Percentiles rank a stretch among this genome's conserved stretches.
Conservation (phyloP, 768 basidiomycete species). For the Boletellus sp. region DNA sequence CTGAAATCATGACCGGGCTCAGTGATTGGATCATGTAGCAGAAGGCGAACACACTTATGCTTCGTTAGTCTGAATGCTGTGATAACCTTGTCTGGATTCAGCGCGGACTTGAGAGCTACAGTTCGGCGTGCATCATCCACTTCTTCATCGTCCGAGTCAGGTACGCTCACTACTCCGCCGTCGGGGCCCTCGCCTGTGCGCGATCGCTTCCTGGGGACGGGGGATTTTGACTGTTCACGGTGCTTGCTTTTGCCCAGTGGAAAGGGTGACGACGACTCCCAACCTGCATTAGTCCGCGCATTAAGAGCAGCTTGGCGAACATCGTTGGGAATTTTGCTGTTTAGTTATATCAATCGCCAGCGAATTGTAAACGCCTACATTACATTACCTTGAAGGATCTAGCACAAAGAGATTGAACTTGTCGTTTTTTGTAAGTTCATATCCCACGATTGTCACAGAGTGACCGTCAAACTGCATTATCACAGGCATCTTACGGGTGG, state of each 20-base stretch:
- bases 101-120: neutral
- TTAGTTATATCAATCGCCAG: neutral
- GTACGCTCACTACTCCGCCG: conserved; percentile 25
- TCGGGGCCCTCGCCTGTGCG: conserved; percentile 22
- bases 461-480: conserved; percentile 83
- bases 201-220: conserved; percentile 28
- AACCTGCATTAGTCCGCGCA: neutral
- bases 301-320: conserved; percentile 23
- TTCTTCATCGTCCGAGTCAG: conserved; percentile 15
- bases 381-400: conserved; percentile 65
- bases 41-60: conserved; percentile 36
- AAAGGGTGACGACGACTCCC: conserved; percentile 8
- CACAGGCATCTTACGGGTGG: conserved; percentile 70
- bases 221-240: conserved; percentile 19
- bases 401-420: conserved; percentile 65
- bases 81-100: conserved; percentile 36
- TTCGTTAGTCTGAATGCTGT: conserved; percentile 49
- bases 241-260: conserved; percentile 21
- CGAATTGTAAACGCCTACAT: conserved; percentile 3
- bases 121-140: conserved; percentile 1
- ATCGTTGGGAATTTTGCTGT: conserved; percentile 11
- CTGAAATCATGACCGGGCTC: conserved; percentile 9
- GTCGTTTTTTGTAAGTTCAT: conserved; percentile 61
- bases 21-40: neutral
- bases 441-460: conserved; percentile 85